Evolutionary conservation across 2,329 filamentous ascomycete genomes (phyloP), one percentile per base, ranked within the genome.

Genomic region (Cordyceps tenuipes): DNA sequence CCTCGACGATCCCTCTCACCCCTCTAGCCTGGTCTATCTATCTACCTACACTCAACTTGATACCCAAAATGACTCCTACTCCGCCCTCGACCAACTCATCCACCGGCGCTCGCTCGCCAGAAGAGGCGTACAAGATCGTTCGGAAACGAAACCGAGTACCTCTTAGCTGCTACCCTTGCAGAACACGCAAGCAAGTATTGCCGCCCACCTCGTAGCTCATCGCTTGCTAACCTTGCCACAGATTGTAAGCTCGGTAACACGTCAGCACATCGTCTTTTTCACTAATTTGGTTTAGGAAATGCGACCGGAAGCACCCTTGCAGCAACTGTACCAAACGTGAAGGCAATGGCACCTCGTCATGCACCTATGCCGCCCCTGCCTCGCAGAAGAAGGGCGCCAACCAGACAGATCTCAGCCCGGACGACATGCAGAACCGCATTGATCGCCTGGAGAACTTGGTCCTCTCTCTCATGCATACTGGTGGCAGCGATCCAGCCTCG

Each of bases 371-470:
- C 51, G 81, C 85, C 56, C 87, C 85, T 43, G 74, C 79, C 36
- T 78, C 77, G 57, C 83, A 90, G 66, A 94, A 90, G 75, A 95
- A 90, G 80, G 86, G 78, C 69, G 83, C 87, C 73, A 82, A 76
- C 75, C 83, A 75, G 79, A 81, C 72, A 62, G 74, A 80, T 67
- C 75, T 80, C 59, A 85, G 74, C 66, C 91, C 93, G 54, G 92
- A 96, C 80, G 93, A 97, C 74, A 97, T 97, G 93, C 93, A 97
- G 77, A 96, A 95, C 71, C 89, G 94, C 72, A 97, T 97, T 76
- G 92, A 97, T 77, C 85, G 93, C 68, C 81, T 97, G 65, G 93
- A 97, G 80, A 89, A 90, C 67, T 78, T 97, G 72, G 93, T 97
- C 63, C 76, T 97, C 65, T 95, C 91, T 31, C 75, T 97, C 70